Base-by-base conservation (phyloP, 2,329 filamentous ascomycete species). In the Didymella keratinophila region DNA sequence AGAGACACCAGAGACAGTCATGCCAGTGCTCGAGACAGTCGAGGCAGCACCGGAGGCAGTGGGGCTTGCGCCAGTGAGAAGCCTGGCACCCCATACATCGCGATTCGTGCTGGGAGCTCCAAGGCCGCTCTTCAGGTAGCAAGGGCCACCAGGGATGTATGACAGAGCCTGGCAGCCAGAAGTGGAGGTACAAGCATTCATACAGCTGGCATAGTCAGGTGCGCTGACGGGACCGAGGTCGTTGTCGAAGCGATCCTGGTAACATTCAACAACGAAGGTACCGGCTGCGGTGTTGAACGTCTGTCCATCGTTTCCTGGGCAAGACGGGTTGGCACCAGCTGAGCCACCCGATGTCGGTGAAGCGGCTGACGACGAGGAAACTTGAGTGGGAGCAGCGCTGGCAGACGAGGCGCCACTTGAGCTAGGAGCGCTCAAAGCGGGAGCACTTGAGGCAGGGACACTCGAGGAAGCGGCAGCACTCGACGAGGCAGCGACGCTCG, bases 91-190 rank as follows among this genome's bases (percentile, higher is more conserved):
- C 50, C 50, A 52, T 30, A 52, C 18, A 14, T 23, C 41, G 14
- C 23, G 20, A 4, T 52, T 52, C 30, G 30, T 32, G 4, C 47
- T 58, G 5, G 46, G 48, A 36, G 7, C 10, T 23, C 42, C 53
- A 18, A 60, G 27, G 16, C 55, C 57, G 21, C 32, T 56, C 49
- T 69, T 69, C 32, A 69, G 27, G 28, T 68, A 69, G 37, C 67
- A 69, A 30, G 62, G 48, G 7, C 59, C 65, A 6, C 36, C 42
- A 0, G 55, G 49, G 14, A 62, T 45, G 50, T 67, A 71, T 25
- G 67, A 63, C 25, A 70, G 63, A 52, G 59, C 63, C n/a, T 62
- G 52, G 34, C 69, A 71, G 18, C 58, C 56, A 18, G 49, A 16
- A 18, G 56, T 64, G 7, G 49, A 52, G 25, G 58, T 56, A 47